Evolutionary conservation across 176 grass and related monocot species (phyloP), one percentile per base, ranked within the genome.

Genomic region (Eleusine indica): DNA sequence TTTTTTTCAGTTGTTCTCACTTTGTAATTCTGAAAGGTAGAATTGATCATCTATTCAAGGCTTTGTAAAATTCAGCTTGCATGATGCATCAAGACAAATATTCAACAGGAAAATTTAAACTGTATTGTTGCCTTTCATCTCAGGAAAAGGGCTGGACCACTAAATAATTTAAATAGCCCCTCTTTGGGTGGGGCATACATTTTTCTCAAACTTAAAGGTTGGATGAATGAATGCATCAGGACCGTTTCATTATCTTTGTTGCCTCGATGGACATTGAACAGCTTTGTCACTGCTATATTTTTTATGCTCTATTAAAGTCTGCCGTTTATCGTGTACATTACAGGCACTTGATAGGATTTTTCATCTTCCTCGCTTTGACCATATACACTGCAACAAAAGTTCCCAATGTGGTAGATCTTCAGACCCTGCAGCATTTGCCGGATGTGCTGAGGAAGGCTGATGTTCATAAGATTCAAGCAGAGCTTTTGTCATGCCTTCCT

Each of bases 261-360:
- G 44, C 47, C 21, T 30, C 0, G 38, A 78, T 73, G 38, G 37
- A 56, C 58, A 49, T 60, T 56, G 43, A 52, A 17, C 5, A 47
- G 61, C 54, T 46, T 74, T 3, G 16, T 2, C 57, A 80, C 13
- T 80, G 0, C 32, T 75, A 69, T 15, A 19, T 22, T 13, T 14
- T 64, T 3, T 30, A 64, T 29, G 39, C 11, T 85, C 19, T 87
- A 89, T 66, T 56, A 71, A 89, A 66, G 47, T 21, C 56, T 53
- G 8, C 35, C 17, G 11, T 75, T 78, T 73, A 0, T 16, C 46
- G 3, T 80, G 12, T 83, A n/a, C 76, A 73, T 58, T 91, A 76
- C 85, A 97, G 94, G 87, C 91, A 97, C 66, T 85, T 97, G 76
- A 97, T 94, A 75, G 94, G 94, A 90, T 97, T 97, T 86, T 94